Evolutionary conservation across 352 stramenopile species (phyloP), one percentile per base, ranked within the genome.

Genomic region (Phytophthora crassamura): DNA sequence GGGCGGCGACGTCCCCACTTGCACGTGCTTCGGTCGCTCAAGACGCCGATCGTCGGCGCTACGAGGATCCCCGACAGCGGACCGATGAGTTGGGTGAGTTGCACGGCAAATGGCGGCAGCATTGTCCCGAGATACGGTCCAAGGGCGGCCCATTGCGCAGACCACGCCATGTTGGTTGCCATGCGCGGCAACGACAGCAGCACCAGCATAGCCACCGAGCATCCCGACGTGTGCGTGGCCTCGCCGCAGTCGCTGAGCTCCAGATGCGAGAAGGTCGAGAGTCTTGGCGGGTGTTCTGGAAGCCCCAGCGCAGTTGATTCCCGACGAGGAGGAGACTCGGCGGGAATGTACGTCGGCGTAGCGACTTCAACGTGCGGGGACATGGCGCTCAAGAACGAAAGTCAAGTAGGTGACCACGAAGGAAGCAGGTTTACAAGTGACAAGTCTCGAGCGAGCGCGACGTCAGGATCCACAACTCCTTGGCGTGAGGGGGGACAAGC

Each of bases 121-220:
- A 92, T 77, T n/a, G 78, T 91, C 8, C 81, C 77, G 7, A 94
- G 69, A 42, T 90, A 89, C 6, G 85, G 83, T 0, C 83, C 83
- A 14, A 94, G 62, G 2, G 83, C 83, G 2, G 83, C 82, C 85
- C 85, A 92, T 46, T 94, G 83, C 36, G 85, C 83, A 2, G 82
- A 86, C 85, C 83, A 94, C 8, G 79, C 82, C 82, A 92, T 91
- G 57, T 91, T 91, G 39, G 75, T 89, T 9, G 85, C 83, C 81
- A 94, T 90, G 8, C 82, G 72, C 0, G 85, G 83, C 15, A 91
- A 50, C 15, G 83, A 87, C 3, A 92, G 72, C 14, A 92, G 61
- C 50, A 93, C 69, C 4, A 93, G 70, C 79, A 90, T 90, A 1
- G 68, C 52, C 8, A 93, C 59, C 1, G 84, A 93, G 62, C 80